These are phyloP conservation scores for Gossypium raimondii DNA, from an alignment of 345 rosid species.

Conservation along the genomic window DNA sequence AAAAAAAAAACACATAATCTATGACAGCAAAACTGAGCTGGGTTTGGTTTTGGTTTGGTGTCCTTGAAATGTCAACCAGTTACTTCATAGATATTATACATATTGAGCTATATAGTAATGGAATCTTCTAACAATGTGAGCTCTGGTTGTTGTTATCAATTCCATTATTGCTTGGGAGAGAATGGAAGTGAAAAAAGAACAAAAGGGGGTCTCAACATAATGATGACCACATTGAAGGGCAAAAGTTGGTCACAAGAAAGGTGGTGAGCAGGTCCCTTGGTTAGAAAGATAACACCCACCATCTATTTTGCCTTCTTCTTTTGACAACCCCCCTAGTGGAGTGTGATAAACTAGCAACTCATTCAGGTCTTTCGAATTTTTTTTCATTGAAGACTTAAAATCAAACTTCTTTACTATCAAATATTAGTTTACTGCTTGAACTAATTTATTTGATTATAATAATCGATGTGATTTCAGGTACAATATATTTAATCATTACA, in stretches of 20 bases:
- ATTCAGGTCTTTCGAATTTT: no score
- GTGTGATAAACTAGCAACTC: neutral
- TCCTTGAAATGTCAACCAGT: conserved; percentile 26
- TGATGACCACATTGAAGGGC: conserved; percentile 29
- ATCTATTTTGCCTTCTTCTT: conserved; percentile 11
- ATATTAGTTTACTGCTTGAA: no score
- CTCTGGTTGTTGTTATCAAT: conserved; percentile 19
- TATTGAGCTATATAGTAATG: conserved; percentile 25
- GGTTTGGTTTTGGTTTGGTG: conserved; percentile 15
- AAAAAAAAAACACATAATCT: neutral
- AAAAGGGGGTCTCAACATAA: conserved; percentile 20
- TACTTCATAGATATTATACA: neutral
- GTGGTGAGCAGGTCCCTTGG: conserved; percentile 26
- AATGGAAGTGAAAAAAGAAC: conserved; percentile 20
- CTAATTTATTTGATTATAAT: no score
- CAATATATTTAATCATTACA: no score
- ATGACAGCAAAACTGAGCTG: conserved; percentile 36
- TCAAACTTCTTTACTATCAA: no score
- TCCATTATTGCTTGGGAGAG: conserved; percentile 34
- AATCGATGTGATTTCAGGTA: no score
- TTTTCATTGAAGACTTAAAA: no score
- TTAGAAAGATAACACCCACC: conserved; percentile 9
- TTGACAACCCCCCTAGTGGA: conserved; percentile 22
- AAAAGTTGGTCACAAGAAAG: conserved; percentile 36
- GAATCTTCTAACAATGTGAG: conserved; percentile 42